phyloP scores from a whole-genome alignment of 352 stramenopile species.

The Chrysophaeum taylorii region DNA sequence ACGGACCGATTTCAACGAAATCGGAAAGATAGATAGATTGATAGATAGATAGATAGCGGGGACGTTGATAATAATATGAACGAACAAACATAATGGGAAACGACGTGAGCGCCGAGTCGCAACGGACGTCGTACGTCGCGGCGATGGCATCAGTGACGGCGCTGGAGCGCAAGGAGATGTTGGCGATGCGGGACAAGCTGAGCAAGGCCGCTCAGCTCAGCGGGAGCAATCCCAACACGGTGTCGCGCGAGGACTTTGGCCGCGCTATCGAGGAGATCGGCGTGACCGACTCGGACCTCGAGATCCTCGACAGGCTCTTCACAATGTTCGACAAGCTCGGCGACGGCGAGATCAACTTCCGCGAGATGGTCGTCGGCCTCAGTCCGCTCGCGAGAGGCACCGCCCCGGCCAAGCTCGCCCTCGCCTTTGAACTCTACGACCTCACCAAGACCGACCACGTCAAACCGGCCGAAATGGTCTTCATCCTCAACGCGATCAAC shows the following conservation, averaged over 20 bases:
- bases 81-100: no score
- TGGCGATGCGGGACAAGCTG: constrained; percentile 22
- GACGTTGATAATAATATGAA: no score
- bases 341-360: constrained; percentile 35
- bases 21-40: no score
- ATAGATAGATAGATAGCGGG: no score
- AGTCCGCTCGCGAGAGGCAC: constrained; percentile 28
- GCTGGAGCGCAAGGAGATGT: neutral
- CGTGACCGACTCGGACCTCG: constrained; percentile 27
- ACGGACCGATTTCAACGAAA: no score
- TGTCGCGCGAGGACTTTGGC: constrained; percentile 30
- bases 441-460: constrained; percentile 24
- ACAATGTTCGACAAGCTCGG: constrained; percentile 39
- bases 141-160: neutral
- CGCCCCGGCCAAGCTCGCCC: constrained; percentile 3
- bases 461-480: constrained; percentile 26
- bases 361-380: constrained; percentile 37
- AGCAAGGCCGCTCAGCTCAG: constrained; percentile 27
- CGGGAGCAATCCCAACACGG: constrained; percentile 28
- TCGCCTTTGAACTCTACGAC: constrained; percentile 35
- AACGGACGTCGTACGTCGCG: neutral
- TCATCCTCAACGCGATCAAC: constrained; percentile 29
- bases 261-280: neutral
- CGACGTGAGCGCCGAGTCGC: neutral
- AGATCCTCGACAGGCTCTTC: constrained; percentile 35